These are phyloP conservation scores for Sutorius australiensis DNA, from an alignment of 768 basidiomycete genomes.

Conservation along the genomic window DNA sequence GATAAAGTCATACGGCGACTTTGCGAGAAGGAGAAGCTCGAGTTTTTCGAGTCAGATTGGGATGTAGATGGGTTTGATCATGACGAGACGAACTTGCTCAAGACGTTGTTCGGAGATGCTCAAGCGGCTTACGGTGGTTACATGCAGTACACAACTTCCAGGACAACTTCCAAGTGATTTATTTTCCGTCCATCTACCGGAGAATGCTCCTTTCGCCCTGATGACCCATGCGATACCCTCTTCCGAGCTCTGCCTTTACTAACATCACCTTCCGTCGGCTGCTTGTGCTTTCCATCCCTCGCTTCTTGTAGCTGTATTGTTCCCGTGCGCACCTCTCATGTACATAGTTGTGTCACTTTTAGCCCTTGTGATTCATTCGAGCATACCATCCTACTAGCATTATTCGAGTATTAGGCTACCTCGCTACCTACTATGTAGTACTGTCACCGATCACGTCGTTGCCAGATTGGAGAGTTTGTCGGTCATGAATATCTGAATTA, in stretches of 20 bases:
- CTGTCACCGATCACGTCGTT: not conserved
- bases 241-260: not conserved
- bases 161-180: conserved; percentile 5
- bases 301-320: not conserved
- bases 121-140: conserved; percentile 28
- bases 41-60: conserved; percentile 22
- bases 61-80: conserved; percentile 13
- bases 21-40: conserved; percentile 17
- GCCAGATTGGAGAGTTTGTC: no score
- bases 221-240: not conserved
- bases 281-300: not conserved
- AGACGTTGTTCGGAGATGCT: conserved; percentile 23
- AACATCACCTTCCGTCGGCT: not conserved
- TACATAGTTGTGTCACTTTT: not conserved
- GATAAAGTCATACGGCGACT: conserved; percentile 16
- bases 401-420: not conserved
- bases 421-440: not conserved
- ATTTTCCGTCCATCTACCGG: not conserved
- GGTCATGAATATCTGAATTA: no score
- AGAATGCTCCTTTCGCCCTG: not conserved
- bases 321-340: not conserved
- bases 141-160: conserved; percentile 1
- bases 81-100: conserved; percentile 19
- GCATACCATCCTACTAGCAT: not conserved
- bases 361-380: no score